Conservation (phyloP, 108 stramenopile genomes). For the Epipyxis sp. region DNA sequence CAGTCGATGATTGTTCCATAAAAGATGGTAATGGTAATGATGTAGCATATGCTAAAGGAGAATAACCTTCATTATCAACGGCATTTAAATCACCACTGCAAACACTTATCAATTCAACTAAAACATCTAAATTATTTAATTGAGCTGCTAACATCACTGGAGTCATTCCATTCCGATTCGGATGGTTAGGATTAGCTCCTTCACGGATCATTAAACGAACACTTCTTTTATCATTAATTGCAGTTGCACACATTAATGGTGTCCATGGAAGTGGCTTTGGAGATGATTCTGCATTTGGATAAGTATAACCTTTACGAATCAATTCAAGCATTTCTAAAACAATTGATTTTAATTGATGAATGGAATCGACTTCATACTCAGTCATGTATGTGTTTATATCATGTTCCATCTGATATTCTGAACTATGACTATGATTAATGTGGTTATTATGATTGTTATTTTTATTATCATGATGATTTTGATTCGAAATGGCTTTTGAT, state of each 20-base stretch:
- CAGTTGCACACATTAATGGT: conserved; percentile 14
- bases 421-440: too few relatives aligned
- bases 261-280: conserved; percentile 25
- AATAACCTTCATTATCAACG: conserved; percentile 11
- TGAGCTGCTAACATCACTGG: conserved; percentile 23
- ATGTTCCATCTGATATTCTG: neutral
- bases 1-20: neutral
- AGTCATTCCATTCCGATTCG: conserved; percentile 15
- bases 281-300: conserved; percentile 8
- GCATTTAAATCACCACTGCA: neutral
- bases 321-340: neutral
- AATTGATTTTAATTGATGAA: too few relatives aligned
- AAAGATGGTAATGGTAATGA: conserved; percentile 5
- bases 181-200: conserved; percentile 12
- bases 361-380: neutral
- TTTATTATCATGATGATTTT: too few relatives aligned
- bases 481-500: too few relatives aligned
- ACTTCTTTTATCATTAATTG: neutral
- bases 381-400: neutral
- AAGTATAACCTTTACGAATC: neutral
- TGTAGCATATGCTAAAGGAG: conserved; percentile 13
- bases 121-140: neutral
- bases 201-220: neutral
- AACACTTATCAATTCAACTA: neutral
- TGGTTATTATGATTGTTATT: too few relatives aligned